These are phyloP conservation scores for Scedosporium minutisporum DNA, from an alignment of 2,329 filamentous ascomycete genomes.

Conservation along the genomic window DNA sequence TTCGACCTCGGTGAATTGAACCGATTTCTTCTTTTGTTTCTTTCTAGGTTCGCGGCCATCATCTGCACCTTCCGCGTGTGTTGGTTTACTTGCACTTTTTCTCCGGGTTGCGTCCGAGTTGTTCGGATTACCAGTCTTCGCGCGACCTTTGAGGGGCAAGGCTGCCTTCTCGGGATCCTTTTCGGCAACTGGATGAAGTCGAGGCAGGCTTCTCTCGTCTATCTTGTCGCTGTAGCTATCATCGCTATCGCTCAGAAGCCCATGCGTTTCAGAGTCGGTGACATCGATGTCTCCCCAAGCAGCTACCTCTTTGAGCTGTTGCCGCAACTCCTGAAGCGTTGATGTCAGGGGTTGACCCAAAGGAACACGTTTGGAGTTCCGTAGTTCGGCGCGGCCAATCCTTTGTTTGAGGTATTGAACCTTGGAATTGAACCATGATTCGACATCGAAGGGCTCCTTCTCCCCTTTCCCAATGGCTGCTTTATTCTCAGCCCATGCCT, in stretches of 20 bases:
- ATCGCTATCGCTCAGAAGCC: no score
- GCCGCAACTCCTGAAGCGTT: neutral
- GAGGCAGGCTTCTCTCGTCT: no score
- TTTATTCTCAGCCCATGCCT: neutral
- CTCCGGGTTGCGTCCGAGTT: no score
- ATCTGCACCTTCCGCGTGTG: neutral
- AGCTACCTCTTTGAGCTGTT: neutral
- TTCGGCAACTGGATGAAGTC: no score
- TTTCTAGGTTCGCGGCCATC: neutral
- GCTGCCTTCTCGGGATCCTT: no score
- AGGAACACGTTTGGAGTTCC: neutral
- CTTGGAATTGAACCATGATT: neutral
- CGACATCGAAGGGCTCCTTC: conserved; percentile 2
- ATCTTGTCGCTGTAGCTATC: no score
- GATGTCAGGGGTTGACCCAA: neutral
- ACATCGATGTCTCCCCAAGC: no score
- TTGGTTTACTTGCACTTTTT: no score
- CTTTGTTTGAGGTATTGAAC: conserved; percentile 36
- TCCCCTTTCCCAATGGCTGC: neutral
- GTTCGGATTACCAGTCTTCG: no score
- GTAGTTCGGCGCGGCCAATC: conserved; percentile 17
- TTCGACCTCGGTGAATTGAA: conserved; percentile 16
- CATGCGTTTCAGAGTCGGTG: no score
- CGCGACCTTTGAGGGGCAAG: no score
- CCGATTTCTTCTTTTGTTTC: conserved; percentile 15